Evolutionary conservation across 2,329 filamentous ascomycete genomes (phyloP), one percentile per base, ranked within the genome.

Genomic region (Fusarium anthophilum): DNA sequence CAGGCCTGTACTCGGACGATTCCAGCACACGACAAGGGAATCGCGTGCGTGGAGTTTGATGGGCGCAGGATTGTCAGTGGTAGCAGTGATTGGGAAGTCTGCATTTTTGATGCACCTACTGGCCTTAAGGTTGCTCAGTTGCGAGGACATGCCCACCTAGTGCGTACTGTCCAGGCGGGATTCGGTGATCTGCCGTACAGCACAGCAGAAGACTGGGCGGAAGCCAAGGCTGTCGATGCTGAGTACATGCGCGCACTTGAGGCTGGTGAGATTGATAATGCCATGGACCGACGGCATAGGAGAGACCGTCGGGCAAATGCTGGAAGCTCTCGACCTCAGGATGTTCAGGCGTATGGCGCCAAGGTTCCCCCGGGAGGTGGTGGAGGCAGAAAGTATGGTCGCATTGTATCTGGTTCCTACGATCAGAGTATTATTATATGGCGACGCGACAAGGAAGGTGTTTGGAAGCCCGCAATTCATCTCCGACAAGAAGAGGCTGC

Each of bases 401-500:
- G 95, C n/a, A 99, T 99, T 67, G 94, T 99, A 8, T 98, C 95
- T 12, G 96, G 96, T 6, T 98, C 95, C 2, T 99, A 99, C 77
- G 96, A 99, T 76, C 94, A 98, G 83, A 95, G 91, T 17, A 94
- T 99, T 76, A 95, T 98, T 74, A 94, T 99, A 64, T 99, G 96
- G 96, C 92, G 93, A 76, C 92, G 94, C 70, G 93, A 97, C 73
- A 90, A 91, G 74, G 91, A 96, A 74, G 95, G 95, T 6, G 90
- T 93, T 32, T 98, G 96, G 95, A 91, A 91, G 75, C 90, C 92
- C 61, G 91, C 91, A 39, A 93, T 96, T 74, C 90, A 90, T 50
- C 86, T 97, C 15, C 88, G 91, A 44, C 94, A 97, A 80, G 92
- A 93, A 79, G 91, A 94, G 66, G 92, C 91, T 5, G 88, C 89